Evolutionary conservation across 2,329 filamentous ascomycete genomes (phyloP).

Genomic region (Sporothrix inflata): DNA sequence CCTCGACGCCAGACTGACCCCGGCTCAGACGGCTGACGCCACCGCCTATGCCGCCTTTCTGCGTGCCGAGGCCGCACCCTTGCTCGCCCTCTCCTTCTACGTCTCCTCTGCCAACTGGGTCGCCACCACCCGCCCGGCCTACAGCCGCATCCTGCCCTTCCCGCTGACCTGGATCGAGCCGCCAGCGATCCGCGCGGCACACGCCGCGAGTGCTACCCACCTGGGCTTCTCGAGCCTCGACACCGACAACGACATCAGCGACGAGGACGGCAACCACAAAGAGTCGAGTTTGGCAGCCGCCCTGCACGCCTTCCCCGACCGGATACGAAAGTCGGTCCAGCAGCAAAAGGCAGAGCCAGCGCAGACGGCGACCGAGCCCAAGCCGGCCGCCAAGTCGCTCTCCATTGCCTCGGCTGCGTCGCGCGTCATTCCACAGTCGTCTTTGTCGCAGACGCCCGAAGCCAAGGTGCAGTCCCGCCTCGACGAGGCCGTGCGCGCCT

Average conservation of each 20-base stretch:
- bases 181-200: conserved; percentile 69
- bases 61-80: conserved; percentile 70
- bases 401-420: not conserved
- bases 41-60: conserved; percentile 69
- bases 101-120: conserved; percentile 89
- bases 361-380: not conserved
- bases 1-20: conserved; percentile 47
- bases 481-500: conserved; percentile 70
- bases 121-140: conserved; percentile 74
- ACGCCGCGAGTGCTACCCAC: conserved; percentile 70
- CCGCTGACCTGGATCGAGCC: conserved; percentile 88
- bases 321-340: conserved; percentile 24
- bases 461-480: conserved; percentile 75
- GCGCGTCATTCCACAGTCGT: conserved; percentile 43
- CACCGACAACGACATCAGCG: conserved; percentile 46
- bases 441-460: conserved; percentile 67
- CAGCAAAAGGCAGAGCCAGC: not conserved
- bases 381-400: not conserved
- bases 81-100: conserved; percentile 86
- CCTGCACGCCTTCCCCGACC: conserved; percentile 31
- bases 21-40: conserved; percentile 50
- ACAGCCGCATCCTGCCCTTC: conserved; percentile 78
- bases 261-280: conserved; percentile 43
- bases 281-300: conserved; percentile 28
- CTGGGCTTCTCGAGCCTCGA: conserved; percentile 71